A percentile compares a stretch with the other conserved stretches of the same genome.
Conservation (phyloP, 768 basidiomycete species). For the Piloderma croceum region DNA sequence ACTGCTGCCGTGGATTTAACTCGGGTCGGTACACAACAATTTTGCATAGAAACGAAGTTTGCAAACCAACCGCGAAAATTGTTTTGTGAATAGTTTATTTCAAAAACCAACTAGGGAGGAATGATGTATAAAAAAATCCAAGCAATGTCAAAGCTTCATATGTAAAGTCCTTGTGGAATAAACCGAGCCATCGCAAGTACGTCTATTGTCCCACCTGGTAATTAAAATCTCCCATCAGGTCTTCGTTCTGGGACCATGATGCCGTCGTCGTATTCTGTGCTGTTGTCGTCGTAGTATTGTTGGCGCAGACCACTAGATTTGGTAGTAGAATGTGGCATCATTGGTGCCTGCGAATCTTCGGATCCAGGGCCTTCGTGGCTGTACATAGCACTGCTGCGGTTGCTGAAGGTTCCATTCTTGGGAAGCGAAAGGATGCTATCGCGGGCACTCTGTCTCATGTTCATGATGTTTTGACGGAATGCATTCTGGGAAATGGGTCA, state of each 20-base stretch:
- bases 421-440: constrained; percentile 58
- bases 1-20: no score
- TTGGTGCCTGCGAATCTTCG: constrained; percentile 53
- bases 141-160: no score
- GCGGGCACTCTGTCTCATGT: constrained; percentile 73
- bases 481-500: constrained; percentile 43
- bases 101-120: no score
- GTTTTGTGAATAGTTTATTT: no score
- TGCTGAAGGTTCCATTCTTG: constrained; percentile 25
- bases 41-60: no score
- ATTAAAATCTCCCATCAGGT: no score
- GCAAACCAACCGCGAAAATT: no score
- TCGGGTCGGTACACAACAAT: no score
- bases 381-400: constrained; percentile 44
- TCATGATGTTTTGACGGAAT: constrained; percentile 73
- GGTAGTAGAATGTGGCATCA: constrained; percentile 39
- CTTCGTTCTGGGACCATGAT: constrained; percentile 43
- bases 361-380: constrained; percentile 39
- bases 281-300: constrained; percentile 47
- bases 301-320: constrained; percentile 51
- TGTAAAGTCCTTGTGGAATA: no score
- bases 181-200: no score
- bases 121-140: no score
- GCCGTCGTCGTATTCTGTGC: constrained; percentile 45
- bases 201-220: no score